Evolutionary conservation across 1,139 yeast species (phyloP).

Genomic region (Schwanniomyces etchellsii): DNA sequence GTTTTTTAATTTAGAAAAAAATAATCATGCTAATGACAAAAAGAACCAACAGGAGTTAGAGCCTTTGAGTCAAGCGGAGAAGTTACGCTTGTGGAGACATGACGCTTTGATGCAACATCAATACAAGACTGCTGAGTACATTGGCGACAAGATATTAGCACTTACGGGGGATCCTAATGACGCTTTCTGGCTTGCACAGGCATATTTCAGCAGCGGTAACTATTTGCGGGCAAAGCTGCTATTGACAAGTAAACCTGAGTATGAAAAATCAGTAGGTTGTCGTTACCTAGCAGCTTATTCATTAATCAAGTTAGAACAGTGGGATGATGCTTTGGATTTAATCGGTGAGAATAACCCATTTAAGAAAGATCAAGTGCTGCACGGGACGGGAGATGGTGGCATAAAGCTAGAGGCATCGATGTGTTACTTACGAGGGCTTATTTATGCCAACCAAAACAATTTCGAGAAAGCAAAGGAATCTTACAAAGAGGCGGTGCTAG

Average conservation of each 20-base stretch:
- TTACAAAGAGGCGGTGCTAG: slow-evolving; percentile 78
- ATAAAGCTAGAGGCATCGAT: slow-evolving; percentile 81
- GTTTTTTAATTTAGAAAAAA: slow-evolving; percentile 31
- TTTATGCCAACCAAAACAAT: slow-evolving; percentile 78
- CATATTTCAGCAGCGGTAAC: slow-evolving; percentile 68
- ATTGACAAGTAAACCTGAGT: slow-evolving; percentile 36
- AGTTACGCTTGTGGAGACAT: slow-evolving; percentile 86
- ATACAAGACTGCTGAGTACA: slow-evolving; percentile 80
- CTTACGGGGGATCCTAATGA: slow-evolving; percentile 83
- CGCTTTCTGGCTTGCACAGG: slow-evolving; percentile 96
- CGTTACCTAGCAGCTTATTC: slow-evolving; percentile 79
- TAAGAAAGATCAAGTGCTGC: slow-evolving; percentile 29
- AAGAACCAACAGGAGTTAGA: slow-evolving; percentile 11
- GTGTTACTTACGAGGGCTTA: slow-evolving; percentile 79
- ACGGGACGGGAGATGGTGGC: slow-evolving; percentile 62
- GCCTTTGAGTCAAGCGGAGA: slow-evolving; percentile 77
- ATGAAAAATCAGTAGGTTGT: slow-evolving; percentile 57
- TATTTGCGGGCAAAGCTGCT: slow-evolving; percentile 75
- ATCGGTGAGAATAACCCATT: slow-evolving; percentile 85
- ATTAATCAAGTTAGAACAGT: slow-evolving; percentile 62
- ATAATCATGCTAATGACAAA: slow-evolving; percentile 10
- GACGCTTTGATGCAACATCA: slow-evolving; percentile 94
- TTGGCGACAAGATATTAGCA: slow-evolving; percentile 83
- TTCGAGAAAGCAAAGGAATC: slow-evolving; percentile 85
- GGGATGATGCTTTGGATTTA: slow-evolving; percentile 87